Evolutionary conservation across 441 rosid genomes (phyloP), one percentile per base, ranked within the genome.

Genomic region (Macaranga tanarius): DNA sequence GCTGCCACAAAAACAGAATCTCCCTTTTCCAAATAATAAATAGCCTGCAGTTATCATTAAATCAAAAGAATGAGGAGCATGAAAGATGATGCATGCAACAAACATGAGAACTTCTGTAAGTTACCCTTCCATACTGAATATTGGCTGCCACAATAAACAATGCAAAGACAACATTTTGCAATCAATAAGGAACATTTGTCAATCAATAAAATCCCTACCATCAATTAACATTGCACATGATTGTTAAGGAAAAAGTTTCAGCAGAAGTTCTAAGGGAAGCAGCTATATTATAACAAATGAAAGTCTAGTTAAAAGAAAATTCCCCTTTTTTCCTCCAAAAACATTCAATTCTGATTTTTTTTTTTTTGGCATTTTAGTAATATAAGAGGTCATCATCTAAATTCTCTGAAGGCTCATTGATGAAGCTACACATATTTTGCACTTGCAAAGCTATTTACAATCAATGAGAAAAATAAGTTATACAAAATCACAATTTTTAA

Each of bases 1-100:
- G 99, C 99, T 2, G 97, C 96, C 72, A 95, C 99, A 67, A 95
- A 95, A 73, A 95, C 98, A 73, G 99, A 95, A 61, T 92, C 95
- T 57, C 99, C 98, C 73, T 83, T 95, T 80, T 95, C 98, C 84
- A 95, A 77, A 86, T 87, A 89, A 79, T 85, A 87, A 78, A 95
- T 91, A 56, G 99, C 99, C 99, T 93, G 92, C 75, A 76, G 76
- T 67, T 48, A 75, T 62, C 57, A 51, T 47, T 22, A 67, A 25
- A 75, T 42, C 31, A 74, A 67, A 59, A 59, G 34, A 69, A 16
- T 47, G 28, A 52, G 17, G 3, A 63, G 40, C 31, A 20, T 2
- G n/a, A 58, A 50, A 7, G 28, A 25, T 34, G 65, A 68, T 15
- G 45, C 65, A 55, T 67, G 75, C 58, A 73, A 20, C 34, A 54